Evolutionary conservation across 805 yeast genomes (phyloP).

Genomic region (Metschnikowia borealis): DNA sequence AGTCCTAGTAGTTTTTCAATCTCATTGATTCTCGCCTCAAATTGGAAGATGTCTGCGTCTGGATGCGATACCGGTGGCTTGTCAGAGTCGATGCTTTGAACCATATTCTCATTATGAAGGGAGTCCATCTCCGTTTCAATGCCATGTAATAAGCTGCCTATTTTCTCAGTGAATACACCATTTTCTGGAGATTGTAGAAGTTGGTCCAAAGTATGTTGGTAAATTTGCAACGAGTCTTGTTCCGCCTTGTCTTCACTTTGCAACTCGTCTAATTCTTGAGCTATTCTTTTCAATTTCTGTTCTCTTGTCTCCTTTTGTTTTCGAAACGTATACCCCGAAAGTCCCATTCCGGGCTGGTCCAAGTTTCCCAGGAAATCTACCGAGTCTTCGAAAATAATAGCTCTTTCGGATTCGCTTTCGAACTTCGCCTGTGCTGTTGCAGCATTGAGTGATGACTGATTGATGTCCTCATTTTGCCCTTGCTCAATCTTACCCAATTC

Average conservation of each 20-base stretch:
- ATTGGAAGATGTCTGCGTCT: conserved; percentile 11
- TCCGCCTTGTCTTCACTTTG: conserved; percentile 13
- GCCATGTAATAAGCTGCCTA: neutral
- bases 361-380: conserved; percentile 39
- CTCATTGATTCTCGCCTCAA: conserved; percentile 24
- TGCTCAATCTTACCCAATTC: conserved; percentile 7
- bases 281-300: conserved; percentile 36
- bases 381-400: conserved; percentile 19
- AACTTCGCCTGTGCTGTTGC: conserved; percentile 21
- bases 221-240: neutral
- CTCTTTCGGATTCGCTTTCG: conserved; percentile 16
- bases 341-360: conserved; percentile 7
- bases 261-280: conserved; percentile 37
- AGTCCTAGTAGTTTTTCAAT: conserved; percentile 24
- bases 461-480: conserved; percentile 13
- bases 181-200: conserved; percentile 1
- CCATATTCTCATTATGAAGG: neutral
- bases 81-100: no score
- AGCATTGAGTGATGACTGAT: conserved; percentile 10
- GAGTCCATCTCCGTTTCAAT: conserved; percentile 4
- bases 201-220: conserved; percentile 1
- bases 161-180: conserved; percentile 4
- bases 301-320: conserved; percentile 31
- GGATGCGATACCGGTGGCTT: neutral
- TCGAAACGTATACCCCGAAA: conserved; percentile 4